Base-by-base conservation (phyloP, 768 basidiomycete genomes). In the Boletus rubroflammeus region DNA sequence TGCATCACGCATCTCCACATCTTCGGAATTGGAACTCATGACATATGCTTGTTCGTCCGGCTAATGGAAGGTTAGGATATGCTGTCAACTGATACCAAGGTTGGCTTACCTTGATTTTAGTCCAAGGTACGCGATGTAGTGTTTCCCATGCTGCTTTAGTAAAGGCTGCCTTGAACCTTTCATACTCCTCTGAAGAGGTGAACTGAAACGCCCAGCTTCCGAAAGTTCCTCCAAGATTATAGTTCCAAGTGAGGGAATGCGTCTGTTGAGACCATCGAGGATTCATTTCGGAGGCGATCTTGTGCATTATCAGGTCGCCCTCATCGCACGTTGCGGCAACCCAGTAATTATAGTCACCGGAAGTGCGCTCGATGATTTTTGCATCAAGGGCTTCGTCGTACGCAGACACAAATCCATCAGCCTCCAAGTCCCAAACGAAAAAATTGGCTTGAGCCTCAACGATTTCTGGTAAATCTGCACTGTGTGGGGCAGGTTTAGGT, bases 131-230 rank as follows among this genome's bases (percentile, higher is more conserved):
- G 51, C 81, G 78, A 67, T 96, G 86, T 49, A 86, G 71, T 6
- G 79, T 80, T 72, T 98, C 91, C 88, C 93, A 99, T 60, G 88
- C 65, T 46, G 81, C 83, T 56, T 78, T 80, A 1, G 83, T 83
- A 63, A 93, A 91, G 1, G 76, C 75, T 31, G 74, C 72, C 60
- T 85, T 77, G 70, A 92, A 87, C 6, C 61, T 66, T 19, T 75
- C 68, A 62, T 86, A 95, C 11, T 75, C 76, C 23, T 84, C 83
- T 50, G 75, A 60, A 15, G 73, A 69, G 3, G 65, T 59, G 63
- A 97, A 94, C 53, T 83, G 78, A 57, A 98, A 78, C 23, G 91
- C 83, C 93, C 94, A 98, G 51, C 92, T 90, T 61, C 78, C 81
- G 58, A 83, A 79, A 23, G 71, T 71, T 28, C 78, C 77, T n/a